A percentile compares a stretch with the other conserved stretches of the same genome.
phyloP scores from a whole-genome alignment of 805 yeast genomes.

The Metschnikowia anglica region DNA sequence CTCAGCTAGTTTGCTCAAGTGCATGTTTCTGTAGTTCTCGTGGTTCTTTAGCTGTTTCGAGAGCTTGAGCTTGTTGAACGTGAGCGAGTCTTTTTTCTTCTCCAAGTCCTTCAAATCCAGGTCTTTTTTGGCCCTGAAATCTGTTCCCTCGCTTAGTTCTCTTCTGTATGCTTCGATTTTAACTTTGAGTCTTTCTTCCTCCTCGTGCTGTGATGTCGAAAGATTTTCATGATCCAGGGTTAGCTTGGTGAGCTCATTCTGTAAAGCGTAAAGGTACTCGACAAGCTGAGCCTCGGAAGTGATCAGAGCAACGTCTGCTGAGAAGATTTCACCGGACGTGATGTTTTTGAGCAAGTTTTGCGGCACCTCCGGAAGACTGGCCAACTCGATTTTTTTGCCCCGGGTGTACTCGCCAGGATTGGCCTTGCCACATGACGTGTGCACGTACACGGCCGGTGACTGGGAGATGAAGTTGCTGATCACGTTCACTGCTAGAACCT shows the following conservation, averaged over 20 bases:
- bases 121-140: slow-evolving; percentile 29
- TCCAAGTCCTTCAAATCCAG: slow-evolving; percentile 33
- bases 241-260: slow-evolving; percentile 11
- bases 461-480: slow-evolving; percentile 36
- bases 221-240: slow-evolving; percentile 7
- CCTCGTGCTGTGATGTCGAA: slow-evolving; percentile 10
- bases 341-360: background rate
- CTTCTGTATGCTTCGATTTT: slow-evolving; percentile 25
- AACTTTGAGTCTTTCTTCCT: slow-evolving; percentile 10
- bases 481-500: slow-evolving; percentile 38
- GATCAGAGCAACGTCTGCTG: background rate
- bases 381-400: background rate
- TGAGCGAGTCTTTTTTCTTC: slow-evolving; percentile 32
- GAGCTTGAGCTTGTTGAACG: slow-evolving; percentile 34
- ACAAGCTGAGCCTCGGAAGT: slow-evolving; percentile 4
- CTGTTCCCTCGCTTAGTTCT: slow-evolving; percentile 39
- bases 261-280: slow-evolving; percentile 9
- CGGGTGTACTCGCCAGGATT: background rate
- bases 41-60: slow-evolving; percentile 23
- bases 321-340: too few species aligned
- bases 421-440: slow-evolving; percentile 20
- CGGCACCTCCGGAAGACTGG: background rate
- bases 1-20: slow-evolving; percentile 15
- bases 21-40: slow-evolving; percentile 10
- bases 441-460: slow-evolving; percentile 33